Base-by-base conservation (phyloP, 192 early-diverging fungal genomes). In the Coemansia sp. region DNA sequence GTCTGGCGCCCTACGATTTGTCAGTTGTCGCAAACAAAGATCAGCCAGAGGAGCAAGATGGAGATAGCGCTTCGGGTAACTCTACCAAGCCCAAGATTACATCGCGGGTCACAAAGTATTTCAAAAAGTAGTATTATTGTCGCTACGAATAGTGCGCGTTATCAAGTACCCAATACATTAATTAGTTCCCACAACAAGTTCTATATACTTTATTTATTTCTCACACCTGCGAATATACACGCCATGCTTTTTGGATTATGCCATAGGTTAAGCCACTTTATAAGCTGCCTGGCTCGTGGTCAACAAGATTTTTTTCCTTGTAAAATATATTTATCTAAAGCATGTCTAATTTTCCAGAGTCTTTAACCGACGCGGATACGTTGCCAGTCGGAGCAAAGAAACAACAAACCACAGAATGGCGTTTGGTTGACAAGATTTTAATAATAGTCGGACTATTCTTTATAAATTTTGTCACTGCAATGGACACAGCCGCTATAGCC, bases 401-500 rank as follows among this genome's bases (percentile, higher is more conserved):
- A 37, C 67, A 65, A 59, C 43, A 71, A 38, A 62, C 62, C 1
- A 71, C 65, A 26, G 65, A 71, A 54, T 78, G 65, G 69, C 45
- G 65, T 1, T 47, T 18, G 16, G 50, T 62, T 20, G 75, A 78
- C 75, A 72, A 69, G 48, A 56, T 73, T 11, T 57, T 78, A 4
- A 69, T 78, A 32, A 29, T 60, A 22, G 59, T 18, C 16, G 70
- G 75, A 2, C 71, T 78, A 29, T 78, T 78, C 66, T 78, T 78
- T 27, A 78, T 78, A 20, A 65, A 78, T 63, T 78, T 78, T 65
- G 61, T 73, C 22, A 69, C 75, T 0, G 53, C 75, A 5, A 12
- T 78, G 51, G 75, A 72, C 26, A 62, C 61, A 13, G 69, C 69
- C 47, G 65, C 75, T 14, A 72, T 66, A 8, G 35, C 48, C 12